These are phyloP conservation scores for Colletotrichum orbiculare DNA, from an alignment of 2,329 filamentous ascomycete genomes.

Conservation along the genomic window DNA sequence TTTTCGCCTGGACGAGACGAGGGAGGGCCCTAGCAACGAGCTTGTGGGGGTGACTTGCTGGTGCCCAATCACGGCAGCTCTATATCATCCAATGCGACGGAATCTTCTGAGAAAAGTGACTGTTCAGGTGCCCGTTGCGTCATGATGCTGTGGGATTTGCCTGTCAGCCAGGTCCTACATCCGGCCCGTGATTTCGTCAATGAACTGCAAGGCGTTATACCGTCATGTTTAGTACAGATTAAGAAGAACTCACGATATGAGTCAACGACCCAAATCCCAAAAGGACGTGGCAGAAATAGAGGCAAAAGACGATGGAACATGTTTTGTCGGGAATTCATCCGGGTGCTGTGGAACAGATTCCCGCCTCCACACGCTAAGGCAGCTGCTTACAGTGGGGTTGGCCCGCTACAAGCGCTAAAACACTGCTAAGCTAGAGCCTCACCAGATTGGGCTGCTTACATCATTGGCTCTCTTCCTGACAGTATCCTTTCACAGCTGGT, in stretches of 20 bases:
- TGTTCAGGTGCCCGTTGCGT: conserved; percentile 15
- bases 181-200: too few species aligned
- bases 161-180: too few species aligned
- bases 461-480: too few species aligned
- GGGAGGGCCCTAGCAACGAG: conserved; percentile 9
- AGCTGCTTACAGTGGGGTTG: conserved; percentile 5
- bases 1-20: conserved; percentile 4
- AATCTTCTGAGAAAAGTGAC: not conserved
- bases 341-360: conserved; percentile 2
- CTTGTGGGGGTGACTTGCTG: conserved; percentile 17
- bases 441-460: not conserved
- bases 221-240: too few species aligned
- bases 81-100: conserved; percentile 13
- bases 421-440: not conserved
- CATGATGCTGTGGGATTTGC: conserved; percentile 6
- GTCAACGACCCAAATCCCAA: too few species aligned
- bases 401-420: conserved; percentile 2
- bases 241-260: too few species aligned
- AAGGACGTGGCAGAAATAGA: too few species aligned
- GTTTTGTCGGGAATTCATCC: not conserved
- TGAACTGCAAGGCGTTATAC: too few species aligned
- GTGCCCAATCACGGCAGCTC: conserved; percentile 1
- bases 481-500: not conserved
- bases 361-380: not conserved
- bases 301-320: too few species aligned